Base-by-base conservation (phyloP, 2,329 filamentous ascomycete genomes). In the Pseudopithomyces maydicus region DNA sequence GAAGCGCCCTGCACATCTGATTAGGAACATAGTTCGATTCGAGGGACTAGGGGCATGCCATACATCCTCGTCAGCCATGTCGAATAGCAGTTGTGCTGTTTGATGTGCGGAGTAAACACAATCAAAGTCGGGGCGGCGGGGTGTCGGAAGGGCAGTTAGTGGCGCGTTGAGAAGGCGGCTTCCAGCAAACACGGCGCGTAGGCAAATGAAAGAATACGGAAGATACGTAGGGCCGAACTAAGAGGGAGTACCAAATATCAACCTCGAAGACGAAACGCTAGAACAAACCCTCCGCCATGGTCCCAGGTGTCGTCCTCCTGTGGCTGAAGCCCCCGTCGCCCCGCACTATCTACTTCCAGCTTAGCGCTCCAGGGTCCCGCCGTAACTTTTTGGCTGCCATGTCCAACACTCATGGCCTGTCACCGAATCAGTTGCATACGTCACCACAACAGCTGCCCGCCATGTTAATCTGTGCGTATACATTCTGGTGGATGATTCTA, bases 1-100 rank as follows among this genome's bases (percentile, higher is more conserved):
- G 91, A 91, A 67, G 94, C 94, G 74, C 94, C 95, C 90, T 96
- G 69, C 52, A 42, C 36, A 39, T 22, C 49, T 15, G 10, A 55
- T 72, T 41, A 69, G 51, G 46, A 23, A 8, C 14, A 5, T 8
- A 42, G 29, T 14, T 8, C 22, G 22, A 3, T 26, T 6, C 4
- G 22, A 12, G n/a, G 29, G 22, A 23, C 6, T n/a, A 8, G 15
- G 22, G 41, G 36, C 20, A 29, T 19, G 12, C 19, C 49, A 15
- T 7, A 52, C 50, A 29, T 52, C 69, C 63, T 77, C 71, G 63
- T 77, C 74, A 23, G 75, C 73, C 75, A 77, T 77, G 29, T 20
- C 60, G 49, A 47, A 22, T 15, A n/a, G 6, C 15, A 19, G 17
- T 6, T 7, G 35, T 45, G n/a, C 23, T 22, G 6, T 12, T 20